These are phyloP conservation scores for Colletotrichum agaves DNA, from an alignment of 2,329 filamentous ascomycete genomes.

Conservation along the genomic window DNA sequence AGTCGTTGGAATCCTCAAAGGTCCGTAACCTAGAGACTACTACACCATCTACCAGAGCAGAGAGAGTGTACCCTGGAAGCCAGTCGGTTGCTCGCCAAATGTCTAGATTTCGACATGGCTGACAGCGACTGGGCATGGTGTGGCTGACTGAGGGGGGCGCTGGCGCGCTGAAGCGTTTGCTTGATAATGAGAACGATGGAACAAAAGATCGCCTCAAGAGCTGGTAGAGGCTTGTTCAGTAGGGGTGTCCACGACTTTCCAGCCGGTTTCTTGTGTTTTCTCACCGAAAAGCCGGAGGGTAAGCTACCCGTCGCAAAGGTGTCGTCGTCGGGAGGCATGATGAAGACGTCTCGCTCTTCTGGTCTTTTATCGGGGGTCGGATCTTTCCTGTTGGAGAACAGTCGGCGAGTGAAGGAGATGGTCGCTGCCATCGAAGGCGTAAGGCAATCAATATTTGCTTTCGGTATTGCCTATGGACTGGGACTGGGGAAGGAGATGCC, in stretches of 20 bases:
- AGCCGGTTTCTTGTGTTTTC: neutral
- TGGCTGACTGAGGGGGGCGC: constrained; percentile 2
- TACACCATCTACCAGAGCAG: constrained; percentile 17
- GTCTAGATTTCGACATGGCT: constrained; percentile 11
- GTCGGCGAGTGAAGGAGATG: constrained; percentile 13
- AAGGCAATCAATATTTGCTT: neutral
- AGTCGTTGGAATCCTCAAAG: constrained; percentile 9
- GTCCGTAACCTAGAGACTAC: constrained; percentile 4
- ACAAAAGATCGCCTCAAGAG: constrained; percentile 18
- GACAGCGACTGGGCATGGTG: constrained; percentile 14
- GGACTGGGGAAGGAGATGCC: constrained; percentile 3
- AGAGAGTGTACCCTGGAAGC: constrained; percentile 15
- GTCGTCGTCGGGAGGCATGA: constrained; percentile 1
- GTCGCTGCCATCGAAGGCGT: constrained; percentile 2
- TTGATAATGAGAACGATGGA: constrained; percentile 13
- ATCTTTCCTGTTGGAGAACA: constrained; percentile 17
- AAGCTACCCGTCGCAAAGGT: neutral
- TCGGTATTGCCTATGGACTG: constrained; percentile 6
- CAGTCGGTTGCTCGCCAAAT: constrained; percentile 21
- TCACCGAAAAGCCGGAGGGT: constrained; percentile 10
- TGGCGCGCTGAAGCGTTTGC: constrained; percentile 5
- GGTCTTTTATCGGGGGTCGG: neutral
- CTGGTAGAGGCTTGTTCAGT: constrained; percentile 13
- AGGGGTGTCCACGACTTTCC: neutral
- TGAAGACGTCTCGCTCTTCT: constrained; percentile 3